Evolutionary conservation across 78 protist species (phyloP).

Genomic region (Planoprotostelium fungivorum): DNA sequence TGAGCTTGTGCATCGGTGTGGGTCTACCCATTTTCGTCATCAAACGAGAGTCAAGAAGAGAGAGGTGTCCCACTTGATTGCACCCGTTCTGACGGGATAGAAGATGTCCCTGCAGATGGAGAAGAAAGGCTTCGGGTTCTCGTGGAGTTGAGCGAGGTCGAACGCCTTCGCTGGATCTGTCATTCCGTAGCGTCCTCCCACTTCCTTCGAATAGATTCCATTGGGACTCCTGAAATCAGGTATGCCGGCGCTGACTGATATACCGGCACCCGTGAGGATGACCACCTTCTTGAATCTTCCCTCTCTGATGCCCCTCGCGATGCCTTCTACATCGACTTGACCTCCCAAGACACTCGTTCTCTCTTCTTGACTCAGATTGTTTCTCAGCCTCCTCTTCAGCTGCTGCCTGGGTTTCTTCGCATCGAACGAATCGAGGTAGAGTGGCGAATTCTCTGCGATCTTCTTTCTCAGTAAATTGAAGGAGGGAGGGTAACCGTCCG

Average conservation of each 20-base stretch:
- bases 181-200: neutral
- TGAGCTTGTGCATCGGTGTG: constrained; percentile 39
- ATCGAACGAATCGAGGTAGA: constrained; percentile 6
- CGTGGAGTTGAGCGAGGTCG: neutral
- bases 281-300: constrained; percentile 33
- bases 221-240: neutral
- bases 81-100: constrained; percentile 36
- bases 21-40: too few species aligned
- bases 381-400: neutral
- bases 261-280: constrained; percentile 69
- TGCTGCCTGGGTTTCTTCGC: neutral
- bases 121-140: constrained; percentile 21
- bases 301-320: constrained; percentile 5
- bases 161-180: neutral
- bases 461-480: neutral
- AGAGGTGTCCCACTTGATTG: neutral
- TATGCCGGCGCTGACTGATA: constrained; percentile 35
- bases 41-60: neutral
- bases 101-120: constrained; percentile 8
- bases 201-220: neutral
- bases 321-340: constrained; percentile 4
- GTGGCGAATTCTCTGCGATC: constrained; percentile 3
- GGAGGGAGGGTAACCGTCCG: neutral
- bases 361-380: neutral
- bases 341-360: constrained; percentile 10